Percentiles rank a stretch among this genome's conserved stretches.
phyloP scores from a whole-genome alignment of 768 basidiomycete species.

The Fibroporia radiculosa region DNA sequence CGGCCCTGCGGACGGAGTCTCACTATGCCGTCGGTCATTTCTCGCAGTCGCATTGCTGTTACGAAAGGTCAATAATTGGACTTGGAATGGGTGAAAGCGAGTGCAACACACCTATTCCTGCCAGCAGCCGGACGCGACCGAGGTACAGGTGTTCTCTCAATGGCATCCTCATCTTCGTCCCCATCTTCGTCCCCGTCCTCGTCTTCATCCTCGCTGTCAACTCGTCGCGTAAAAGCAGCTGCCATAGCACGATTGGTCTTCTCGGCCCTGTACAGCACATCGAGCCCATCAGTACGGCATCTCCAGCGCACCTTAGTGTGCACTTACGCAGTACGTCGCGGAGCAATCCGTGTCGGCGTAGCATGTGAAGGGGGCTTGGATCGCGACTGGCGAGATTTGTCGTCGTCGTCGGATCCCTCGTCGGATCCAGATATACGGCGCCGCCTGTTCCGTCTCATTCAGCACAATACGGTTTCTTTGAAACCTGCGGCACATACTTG shows the following conservation, averaged over 20 bases:
- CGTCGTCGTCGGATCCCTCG: constrained; percentile 36
- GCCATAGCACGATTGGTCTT: constrained; percentile 17
- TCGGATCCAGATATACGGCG: constrained; percentile 48
- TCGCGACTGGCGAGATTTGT: too few relatives aligned
- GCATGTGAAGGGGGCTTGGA: constrained; percentile 27
- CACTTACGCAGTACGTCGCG: constrained; percentile 53
- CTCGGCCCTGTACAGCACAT: constrained; percentile 24
- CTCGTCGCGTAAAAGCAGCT: constrained; percentile 15
- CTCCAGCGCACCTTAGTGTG: background rate
- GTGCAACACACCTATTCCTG: too few relatives aligned
- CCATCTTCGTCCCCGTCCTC: constrained; percentile 19
- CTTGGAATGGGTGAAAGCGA: too few relatives aligned
- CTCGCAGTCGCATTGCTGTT: too few relatives aligned
- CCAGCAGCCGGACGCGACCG: too few relatives aligned
- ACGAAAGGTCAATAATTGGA: too few relatives aligned
- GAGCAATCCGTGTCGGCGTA: constrained; percentile 43
- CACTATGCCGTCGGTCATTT: too few relatives aligned
- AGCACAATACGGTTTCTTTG: too few relatives aligned
- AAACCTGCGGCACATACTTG: too few relatives aligned
- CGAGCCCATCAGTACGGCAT: background rate
- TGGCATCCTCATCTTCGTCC: constrained; percentile 27
- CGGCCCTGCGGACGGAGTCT: too few relatives aligned
- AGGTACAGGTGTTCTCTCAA: constrained; percentile 31
- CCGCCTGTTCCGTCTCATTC: constrained; percentile 29
- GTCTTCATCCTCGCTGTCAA: constrained; percentile 30